Evolutionary conservation across 805 yeast genomes (phyloP), one percentile per base, ranked within the genome.

Genomic region (Metschnikowia picachoensis): DNA sequence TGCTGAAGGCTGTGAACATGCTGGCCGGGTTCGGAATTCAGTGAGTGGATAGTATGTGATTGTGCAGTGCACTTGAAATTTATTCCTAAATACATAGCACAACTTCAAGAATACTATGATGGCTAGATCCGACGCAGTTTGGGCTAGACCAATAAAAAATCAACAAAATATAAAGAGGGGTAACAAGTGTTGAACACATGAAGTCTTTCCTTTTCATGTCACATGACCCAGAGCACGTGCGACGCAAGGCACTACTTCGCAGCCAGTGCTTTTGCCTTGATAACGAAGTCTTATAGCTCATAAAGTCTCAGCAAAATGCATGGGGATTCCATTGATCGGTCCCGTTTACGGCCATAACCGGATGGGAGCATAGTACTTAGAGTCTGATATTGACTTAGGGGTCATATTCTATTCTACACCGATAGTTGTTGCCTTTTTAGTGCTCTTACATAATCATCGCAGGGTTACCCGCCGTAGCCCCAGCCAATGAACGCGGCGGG

Each of bases 1-100:
- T 92, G 47, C 60, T 68, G n/a, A 59, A 74, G 52, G 96, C 97
- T 0, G 76, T 92, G 15, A 67, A 75, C 37, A 95, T 85, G 60
- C 82, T 90, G 50, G 85, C 87, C 50, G 98, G 97, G 1, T 94
- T 92, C 71, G 97, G 94, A 0, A 72, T 87, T 20, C 81, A 77
- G 58, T 85, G 39, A 44, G 30, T 9, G 11, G 37, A 10, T 27
- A 32, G 9, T 12, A 30, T 30, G n/a, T 30, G 32, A n/a, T 30
- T 10, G n/a, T 30, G 12, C 12, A 8, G 32, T 12, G 32, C 32
- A 12, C 32, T 10, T n/a, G 8, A 20, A 1, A 20, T 1, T 20
- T 20, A 5, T 20, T 20, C 25, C 7, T 5, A 7, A 20, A 20
- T 20, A 5, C 7, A 5, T 20, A n/a, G 32, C 32, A 30, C 4